A percentile compares a stretch with the other conserved stretches of the same genome.
Evolutionary conservation across 2,329 filamentous ascomycete species (phyloP).

Genomic region (Fusarium mangiferae): DNA sequence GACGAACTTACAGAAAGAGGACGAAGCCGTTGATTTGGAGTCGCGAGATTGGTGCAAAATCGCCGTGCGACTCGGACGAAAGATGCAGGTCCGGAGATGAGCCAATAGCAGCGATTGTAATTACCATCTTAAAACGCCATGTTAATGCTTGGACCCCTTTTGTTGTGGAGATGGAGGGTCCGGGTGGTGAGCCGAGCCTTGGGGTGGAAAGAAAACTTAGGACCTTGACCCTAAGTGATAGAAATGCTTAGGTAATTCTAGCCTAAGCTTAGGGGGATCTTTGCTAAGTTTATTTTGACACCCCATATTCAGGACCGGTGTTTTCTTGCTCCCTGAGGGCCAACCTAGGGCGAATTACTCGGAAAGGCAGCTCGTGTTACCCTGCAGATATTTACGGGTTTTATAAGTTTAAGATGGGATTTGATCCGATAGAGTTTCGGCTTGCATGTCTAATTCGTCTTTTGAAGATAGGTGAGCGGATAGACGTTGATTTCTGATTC

Average conservation of each 20-base stretch:
- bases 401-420: background rate
- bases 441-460: background rate
- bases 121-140: conserved; percentile 20
- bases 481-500: too few species aligned
- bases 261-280: too few species aligned
- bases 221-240: too few species aligned
- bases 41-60: conserved; percentile 17
- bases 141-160: conserved; percentile 5
- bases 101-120: conserved; percentile 5
- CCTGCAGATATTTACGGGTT: background rate
- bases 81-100: background rate
- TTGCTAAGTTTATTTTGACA: too few species aligned
- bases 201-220: too few species aligned
- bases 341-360: background rate
- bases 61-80: background rate
- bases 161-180: conserved; percentile 2
- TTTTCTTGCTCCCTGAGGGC: background rate
- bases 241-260: too few species aligned
- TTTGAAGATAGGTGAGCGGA: background rate
- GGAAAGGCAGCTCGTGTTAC: background rate
- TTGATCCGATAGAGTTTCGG: background rate
- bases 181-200: background rate
- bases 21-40: background rate
- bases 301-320: too few species aligned
- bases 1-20: conserved; percentile 11